phyloP scores from a whole-genome alignment of 2,329 filamentous ascomycete species.

The Pseudonectria buxi region DNA sequence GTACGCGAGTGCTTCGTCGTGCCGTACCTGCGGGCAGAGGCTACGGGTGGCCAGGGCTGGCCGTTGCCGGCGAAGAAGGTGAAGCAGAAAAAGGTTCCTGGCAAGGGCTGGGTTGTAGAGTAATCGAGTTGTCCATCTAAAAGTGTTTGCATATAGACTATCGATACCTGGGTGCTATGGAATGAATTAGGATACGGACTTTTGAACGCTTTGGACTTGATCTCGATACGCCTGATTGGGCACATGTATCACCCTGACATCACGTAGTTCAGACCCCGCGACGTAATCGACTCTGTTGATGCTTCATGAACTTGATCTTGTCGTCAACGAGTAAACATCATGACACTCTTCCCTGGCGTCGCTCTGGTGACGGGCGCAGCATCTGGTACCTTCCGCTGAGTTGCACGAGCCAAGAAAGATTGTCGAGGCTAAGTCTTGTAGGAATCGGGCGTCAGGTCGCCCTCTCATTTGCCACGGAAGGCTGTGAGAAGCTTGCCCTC shows the following conservation, averaged over 20 bases:
- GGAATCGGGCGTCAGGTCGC: constrained; percentile 23
- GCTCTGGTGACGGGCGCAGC: constrained; percentile 26
- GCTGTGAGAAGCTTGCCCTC: constrained; percentile 35
- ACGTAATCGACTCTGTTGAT: too few species aligned
- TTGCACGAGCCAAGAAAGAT: too few species aligned
- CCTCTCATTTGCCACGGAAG: constrained; percentile 37
- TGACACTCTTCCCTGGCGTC: constrained; percentile 24
- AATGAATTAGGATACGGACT: neutral
- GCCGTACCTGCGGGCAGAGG: constrained; percentile 66
- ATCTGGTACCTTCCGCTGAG: constrained; percentile 19
- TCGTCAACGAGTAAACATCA: constrained; percentile 3
- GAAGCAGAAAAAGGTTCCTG: constrained; percentile 65
- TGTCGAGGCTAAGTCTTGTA: neutral
- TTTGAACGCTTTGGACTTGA: neutral
- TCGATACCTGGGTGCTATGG: neutral
- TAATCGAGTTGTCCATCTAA: constrained; percentile 18
- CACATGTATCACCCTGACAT: too few species aligned
- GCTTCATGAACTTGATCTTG: constrained; percentile 1
- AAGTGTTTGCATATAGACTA: neutral
- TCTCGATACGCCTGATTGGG: neutral
- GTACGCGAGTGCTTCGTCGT: constrained; percentile 76
- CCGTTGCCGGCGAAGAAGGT: constrained; percentile 80
- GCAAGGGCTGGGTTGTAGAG: constrained; percentile 68
- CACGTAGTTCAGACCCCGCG: too few species aligned
- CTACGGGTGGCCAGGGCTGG: constrained; percentile 65